Percentiles rank a stretch among this genome's conserved stretches.
Evolutionary conservation across 805 yeast genomes (phyloP).

Genomic region (Candida saitoana): DNA sequence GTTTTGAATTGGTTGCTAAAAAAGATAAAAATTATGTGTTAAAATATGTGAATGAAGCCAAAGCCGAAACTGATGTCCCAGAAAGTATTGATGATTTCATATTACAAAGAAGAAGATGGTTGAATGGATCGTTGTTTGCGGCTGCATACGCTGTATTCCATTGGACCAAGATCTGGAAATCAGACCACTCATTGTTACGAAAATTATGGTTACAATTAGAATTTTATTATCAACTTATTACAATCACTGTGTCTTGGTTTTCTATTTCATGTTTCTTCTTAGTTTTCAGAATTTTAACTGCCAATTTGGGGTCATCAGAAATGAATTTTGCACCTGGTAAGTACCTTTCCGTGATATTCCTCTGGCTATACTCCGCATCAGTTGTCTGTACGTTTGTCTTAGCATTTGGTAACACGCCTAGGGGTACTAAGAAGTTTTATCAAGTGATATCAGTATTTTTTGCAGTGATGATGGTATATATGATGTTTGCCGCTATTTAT

Average conservation of each 20-base stretch:
- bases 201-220: slow-evolving; percentile 81
- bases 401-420: slow-evolving; percentile 91
- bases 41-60: slow-evolving; percentile 80
- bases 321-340: slow-evolving; percentile 70
- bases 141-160: slow-evolving; percentile 86
- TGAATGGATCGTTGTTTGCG: slow-evolving; percentile 96
- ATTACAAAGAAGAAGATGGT: slow-evolving; percentile 96
- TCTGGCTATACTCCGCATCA: slow-evolving; percentile 82
- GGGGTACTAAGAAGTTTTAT: slow-evolving; percentile 81
- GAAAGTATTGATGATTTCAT: slow-evolving; percentile 92
- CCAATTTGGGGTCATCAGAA: slow-evolving; percentile 62
- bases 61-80: slow-evolving; percentile 95
- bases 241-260: slow-evolving; percentile 85
- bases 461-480: slow-evolving; percentile 83
- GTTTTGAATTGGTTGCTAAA: slow-evolving; percentile 94
- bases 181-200: slow-evolving; percentile 78
- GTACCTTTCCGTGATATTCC: slow-evolving; percentile 68
- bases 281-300: slow-evolving; percentile 83
- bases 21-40: slow-evolving; percentile 67
- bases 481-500: slow-evolving; percentile 82
- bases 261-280: slow-evolving; percentile 85
- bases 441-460: slow-evolving; percentile 70
- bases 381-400: slow-evolving; percentile 81
- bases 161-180: slow-evolving; percentile 82
- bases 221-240: slow-evolving; percentile 75